Evolutionary conservation across 1,284 basidiomycete species (phyloP).

Genomic region (Ceraceosorus guamensis): DNA sequence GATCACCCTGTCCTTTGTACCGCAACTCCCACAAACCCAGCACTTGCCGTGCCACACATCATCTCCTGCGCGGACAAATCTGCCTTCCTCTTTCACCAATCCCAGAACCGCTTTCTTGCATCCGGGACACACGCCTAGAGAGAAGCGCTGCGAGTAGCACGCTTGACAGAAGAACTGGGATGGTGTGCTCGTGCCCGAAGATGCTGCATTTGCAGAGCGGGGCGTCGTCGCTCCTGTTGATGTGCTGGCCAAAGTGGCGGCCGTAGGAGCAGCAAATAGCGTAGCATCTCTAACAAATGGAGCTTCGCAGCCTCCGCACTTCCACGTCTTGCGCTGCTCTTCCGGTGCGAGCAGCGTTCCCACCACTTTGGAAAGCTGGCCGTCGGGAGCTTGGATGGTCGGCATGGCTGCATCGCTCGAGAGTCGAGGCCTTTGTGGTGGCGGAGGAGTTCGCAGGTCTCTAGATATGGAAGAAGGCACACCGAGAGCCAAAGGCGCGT

Average conservation of each 20-base stretch:
- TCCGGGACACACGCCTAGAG: constrained; percentile 19
- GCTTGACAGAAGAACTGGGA: constrained; percentile 19
- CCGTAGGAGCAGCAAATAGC: constrained; percentile 26
- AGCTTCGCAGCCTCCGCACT: constrained; percentile 20
- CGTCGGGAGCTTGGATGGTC: constrained; percentile 21
- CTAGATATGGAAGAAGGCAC: constrained; percentile 28
- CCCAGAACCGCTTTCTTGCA: constrained; percentile 27
- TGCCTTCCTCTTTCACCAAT: constrained; percentile 33
- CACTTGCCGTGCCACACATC: constrained; percentile 34
- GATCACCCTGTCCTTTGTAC: constrained; percentile 12
- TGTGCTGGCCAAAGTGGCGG: neutral
- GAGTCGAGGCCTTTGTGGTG: neutral
- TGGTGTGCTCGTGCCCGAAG: neutral
- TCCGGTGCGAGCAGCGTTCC: constrained; percentile 33
- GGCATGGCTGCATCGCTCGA: constrained; percentile 13
- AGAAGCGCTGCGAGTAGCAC: constrained; percentile 28
- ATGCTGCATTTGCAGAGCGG: neutral
- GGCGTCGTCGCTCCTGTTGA: neutral
- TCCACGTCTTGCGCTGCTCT: constrained; percentile 22
- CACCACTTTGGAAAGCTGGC: constrained; percentile 30
- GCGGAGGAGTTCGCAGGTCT: constrained; percentile 15
- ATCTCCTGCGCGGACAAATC: constrained; percentile 22
- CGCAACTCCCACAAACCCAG: constrained; percentile 27
- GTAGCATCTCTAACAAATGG: constrained; percentile 35
- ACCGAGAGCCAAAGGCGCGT: too few species aligned